Base-by-base conservation (phyloP, 177 flowering plant genomes). In the Vitis hybrid region DNA sequence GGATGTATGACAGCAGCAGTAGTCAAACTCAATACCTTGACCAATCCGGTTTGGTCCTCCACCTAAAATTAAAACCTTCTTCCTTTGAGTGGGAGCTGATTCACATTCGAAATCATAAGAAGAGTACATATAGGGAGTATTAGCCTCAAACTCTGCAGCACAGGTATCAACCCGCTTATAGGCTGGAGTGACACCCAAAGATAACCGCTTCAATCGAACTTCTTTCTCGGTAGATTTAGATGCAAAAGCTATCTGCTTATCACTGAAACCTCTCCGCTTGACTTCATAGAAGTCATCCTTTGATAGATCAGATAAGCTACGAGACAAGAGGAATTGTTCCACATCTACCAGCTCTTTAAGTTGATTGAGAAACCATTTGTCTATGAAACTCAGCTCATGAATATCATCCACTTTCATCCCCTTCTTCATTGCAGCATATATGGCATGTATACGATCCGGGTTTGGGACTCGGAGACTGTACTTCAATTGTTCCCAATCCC, bases 1-100 rank as follows among this genome's bases (percentile, higher is more conserved):
- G 39, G 99, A 95, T 16, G 99, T 76, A 64, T 95, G 99, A 81
- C 98, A 95, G 80, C 99, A 95, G 77, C 99, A 95, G 73, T 95
- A 95, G 71, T 95, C 99, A 78, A 95, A 95, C 77, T 95, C 99
- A 68, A 95, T 95, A 56, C 99, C 99, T 77, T 95, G 98, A 65
- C 99, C 99, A 65, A 95, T 93, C 50, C 98, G 86, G 69, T 95
- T 95, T 53, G 98, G 99, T 52, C 99, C 99, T 61, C 99, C 99
- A 68, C 99, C 99, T 64, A 95, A 80, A 71, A 95, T 95, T 81
- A 95, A 74, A 68, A 95, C 98, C 79, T 95, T 95, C 80, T 95
- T 94, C 84, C 69, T 83, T n/a, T 80, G 62, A 12, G 97, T 91
- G 45, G 97, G 94, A 76, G 78, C 80, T 29, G 99, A 91, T 80